Percentiles rank a stretch among this genome's conserved stretches.
phyloP scores from a whole-genome alignment of 2,329 filamentous ascomycete species.

The Esteya vermicola region DNA sequence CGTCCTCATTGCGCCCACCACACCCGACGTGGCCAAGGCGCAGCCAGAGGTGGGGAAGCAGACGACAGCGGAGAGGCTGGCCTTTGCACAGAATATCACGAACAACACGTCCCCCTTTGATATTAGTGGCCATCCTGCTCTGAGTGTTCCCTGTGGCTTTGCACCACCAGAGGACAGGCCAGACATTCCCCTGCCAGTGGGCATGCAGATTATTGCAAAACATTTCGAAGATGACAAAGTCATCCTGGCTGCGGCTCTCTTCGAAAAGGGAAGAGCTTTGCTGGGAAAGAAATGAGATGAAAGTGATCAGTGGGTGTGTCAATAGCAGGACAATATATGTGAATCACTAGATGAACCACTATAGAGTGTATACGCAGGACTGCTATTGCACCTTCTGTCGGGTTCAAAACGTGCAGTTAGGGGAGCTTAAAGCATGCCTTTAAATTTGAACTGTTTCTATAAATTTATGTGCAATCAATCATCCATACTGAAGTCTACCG shows the following conservation, averaged over 20 bases:
- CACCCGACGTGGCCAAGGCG: constrained; percentile 26
- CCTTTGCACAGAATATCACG: constrained; percentile 27
- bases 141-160: constrained; percentile 28
- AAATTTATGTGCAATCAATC: too few relatives aligned
- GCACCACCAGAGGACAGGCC: constrained; percentile 7
- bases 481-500: too few relatives aligned
- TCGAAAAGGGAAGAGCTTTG: constrained; percentile 14
- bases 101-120: constrained; percentile 33
- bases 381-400: too few relatives aligned
- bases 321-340: too few relatives aligned
- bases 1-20: constrained; percentile 33
- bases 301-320: too few relatives aligned
- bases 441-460: too few relatives aligned
- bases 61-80: constrained; percentile 24
- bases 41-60: constrained; percentile 23
- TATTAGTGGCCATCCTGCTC: constrained; percentile 31
- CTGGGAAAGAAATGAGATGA: too few relatives aligned
- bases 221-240: constrained; percentile 16
- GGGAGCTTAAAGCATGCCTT: too few relatives aligned
- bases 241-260: constrained; percentile 15
- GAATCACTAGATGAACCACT: too few relatives aligned
- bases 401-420: too few relatives aligned
- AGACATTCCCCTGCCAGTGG: constrained; percentile 14
- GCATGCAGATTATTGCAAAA: constrained; percentile 18
- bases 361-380: too few relatives aligned